Base-by-base conservation (phyloP, 805 yeast species). In the Kluyveromyces starmeri region DNA sequence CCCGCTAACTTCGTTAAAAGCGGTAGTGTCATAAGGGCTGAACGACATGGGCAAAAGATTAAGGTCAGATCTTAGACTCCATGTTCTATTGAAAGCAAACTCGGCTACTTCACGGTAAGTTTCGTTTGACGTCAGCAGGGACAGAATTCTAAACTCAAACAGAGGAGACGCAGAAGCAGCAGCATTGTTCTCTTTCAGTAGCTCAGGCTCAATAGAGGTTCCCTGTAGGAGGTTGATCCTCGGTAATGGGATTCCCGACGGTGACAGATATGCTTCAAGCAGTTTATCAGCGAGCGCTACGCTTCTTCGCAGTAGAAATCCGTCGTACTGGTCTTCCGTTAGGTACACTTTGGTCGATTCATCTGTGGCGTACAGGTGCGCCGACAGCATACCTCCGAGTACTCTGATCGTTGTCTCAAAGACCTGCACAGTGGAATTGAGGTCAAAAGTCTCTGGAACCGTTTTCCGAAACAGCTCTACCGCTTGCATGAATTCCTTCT, bases 81-180 rank as follows among this genome's bases (percentile, higher is more conserved):
- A 86, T 4, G 85, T 56, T 36, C 69, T 71, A 52, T 75, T 65
- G 47, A 79, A 82, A 0, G 95, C 78, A 28, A 61, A 52, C 37
- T 71, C 68, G 1, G 92, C 68, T 1, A 70, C 66, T 5, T 62
- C 55, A 45, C 78, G 92, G 54, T 83, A 89, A 23, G 71, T 65
- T 2, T 71, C 64, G 51, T 88, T 89, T 4, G 81, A 79, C 0
- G 95, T 82, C 16, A 89, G 63, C 32, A 73, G 59, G 1, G 94
- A 83, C 19, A 88, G 61, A 24, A 88, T 57, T 0, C 88, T 72
- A 52, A 89, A 73, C 57, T 88, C 97, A 24, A 88, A 62, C 40
- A 85, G 68, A 3, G 94, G 83, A 1, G 88, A 75, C 0, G 86
- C 80, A 12, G 88, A 89, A 2, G 96, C 96, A 0, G 96, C 81